A percentile compares a stretch with the other conserved stretches of the same genome.
phyloP scores from a whole-genome alignment of 2,329 filamentous ascomycete species.

The Paecilomyces sp. region DNA sequence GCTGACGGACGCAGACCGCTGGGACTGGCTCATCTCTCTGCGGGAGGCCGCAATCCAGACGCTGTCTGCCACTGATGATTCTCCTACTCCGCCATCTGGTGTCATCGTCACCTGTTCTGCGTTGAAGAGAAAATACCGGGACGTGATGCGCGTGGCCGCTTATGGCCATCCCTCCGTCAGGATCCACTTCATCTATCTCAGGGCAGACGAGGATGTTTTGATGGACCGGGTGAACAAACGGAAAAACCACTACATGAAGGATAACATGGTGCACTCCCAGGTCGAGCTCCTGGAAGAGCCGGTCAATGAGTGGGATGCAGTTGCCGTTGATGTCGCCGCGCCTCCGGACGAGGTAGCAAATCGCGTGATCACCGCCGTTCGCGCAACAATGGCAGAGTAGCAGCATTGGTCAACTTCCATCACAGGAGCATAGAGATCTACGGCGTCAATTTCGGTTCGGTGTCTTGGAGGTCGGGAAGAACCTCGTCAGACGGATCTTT shows the following conservation, averaged over 20 bases:
- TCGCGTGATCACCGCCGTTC: slow-evolving; percentile 53
- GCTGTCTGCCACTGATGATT: slow-evolving; percentile 32
- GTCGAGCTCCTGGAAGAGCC: slow-evolving; percentile 83
- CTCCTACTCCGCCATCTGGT: slow-evolving; percentile 51
- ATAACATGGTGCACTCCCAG: slow-evolving; percentile 90
- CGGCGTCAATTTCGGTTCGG: neutral
- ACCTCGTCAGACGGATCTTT: neutral
- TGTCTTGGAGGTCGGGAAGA: neutral
- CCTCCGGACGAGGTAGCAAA: slow-evolving; percentile 52
- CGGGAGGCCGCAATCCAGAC: slow-evolving; percentile 56
- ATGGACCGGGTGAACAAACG: slow-evolving; percentile 67
- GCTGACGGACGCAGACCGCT: slow-evolving; percentile 85
- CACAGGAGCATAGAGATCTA: neutral
- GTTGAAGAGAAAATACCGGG: slow-evolving; percentile 93
- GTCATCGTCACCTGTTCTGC: slow-evolving; percentile 97
- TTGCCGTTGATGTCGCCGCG: slow-evolving; percentile 57
- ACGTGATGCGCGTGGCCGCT: slow-evolving; percentile 74
- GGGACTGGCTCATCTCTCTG: slow-evolving; percentile 87
- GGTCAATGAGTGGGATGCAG: slow-evolving; percentile 63
- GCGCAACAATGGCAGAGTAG: slow-evolving; percentile 46
- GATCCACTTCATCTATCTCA: slow-evolving; percentile 89
- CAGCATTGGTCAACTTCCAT: slow-evolving; percentile 6
- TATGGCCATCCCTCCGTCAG: slow-evolving; percentile 67
- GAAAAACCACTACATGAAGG: slow-evolving; percentile 90
- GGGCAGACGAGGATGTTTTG: slow-evolving; percentile 67